Percentiles rank a stretch among this genome's conserved stretches.
These are phyloP conservation scores for Candida tammaniensis DNA, from an alignment of 805 yeast genomes.

Conservation along the genomic window DNA sequence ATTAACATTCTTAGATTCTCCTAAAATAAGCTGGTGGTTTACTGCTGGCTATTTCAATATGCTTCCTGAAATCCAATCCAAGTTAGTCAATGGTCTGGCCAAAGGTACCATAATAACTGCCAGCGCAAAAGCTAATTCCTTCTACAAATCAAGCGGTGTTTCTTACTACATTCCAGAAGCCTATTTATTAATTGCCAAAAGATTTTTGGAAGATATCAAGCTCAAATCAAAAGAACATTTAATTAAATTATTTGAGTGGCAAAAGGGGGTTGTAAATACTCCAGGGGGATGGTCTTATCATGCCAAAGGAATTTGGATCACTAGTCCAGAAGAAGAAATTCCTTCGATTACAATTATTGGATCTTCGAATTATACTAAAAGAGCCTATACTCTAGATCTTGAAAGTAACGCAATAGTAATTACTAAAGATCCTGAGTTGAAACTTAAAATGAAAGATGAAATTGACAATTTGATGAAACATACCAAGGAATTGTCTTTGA, in stretches of 20 bases:
- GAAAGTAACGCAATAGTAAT: slow-evolving; percentile 83
- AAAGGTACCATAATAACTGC: slow-evolving; percentile 81
- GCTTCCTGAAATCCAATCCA: slow-evolving; percentile 65
- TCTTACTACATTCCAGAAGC: slow-evolving; percentile 84
- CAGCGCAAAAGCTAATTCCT: slow-evolving; percentile 91
- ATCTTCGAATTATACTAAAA: slow-evolving; percentile 86
- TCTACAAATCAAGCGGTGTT: slow-evolving; percentile 79
- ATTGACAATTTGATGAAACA: slow-evolving; percentile 54
- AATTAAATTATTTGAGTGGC: slow-evolving; percentile 78
- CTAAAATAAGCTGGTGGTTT: slow-evolving; percentile 69
- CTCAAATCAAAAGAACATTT: slow-evolving; percentile 36
- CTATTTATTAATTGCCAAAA: slow-evolving; percentile 70
- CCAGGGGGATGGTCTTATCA: slow-evolving; percentile 95
- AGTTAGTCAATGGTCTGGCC: slow-evolving; percentile 57
- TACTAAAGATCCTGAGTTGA: slow-evolving; percentile 63
- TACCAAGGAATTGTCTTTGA: slow-evolving; percentile 50
- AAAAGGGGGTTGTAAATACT: slow-evolving; percentile 76
- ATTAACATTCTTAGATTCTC: slow-evolving; percentile 54
- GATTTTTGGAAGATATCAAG: slow-evolving; percentile 57
- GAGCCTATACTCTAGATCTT: slow-evolving; percentile 84
- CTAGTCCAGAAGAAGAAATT: slow-evolving; percentile 48
- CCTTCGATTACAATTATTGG: slow-evolving; percentile 86
- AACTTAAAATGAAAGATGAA: slow-evolving; percentile 57
- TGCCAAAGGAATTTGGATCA: slow-evolving; percentile 93
- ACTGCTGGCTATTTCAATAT: slow-evolving; percentile 97